phyloP scores from a whole-genome alignment of 495 filamentous ascomycete species.

The Xylaria palmicola region DNA sequence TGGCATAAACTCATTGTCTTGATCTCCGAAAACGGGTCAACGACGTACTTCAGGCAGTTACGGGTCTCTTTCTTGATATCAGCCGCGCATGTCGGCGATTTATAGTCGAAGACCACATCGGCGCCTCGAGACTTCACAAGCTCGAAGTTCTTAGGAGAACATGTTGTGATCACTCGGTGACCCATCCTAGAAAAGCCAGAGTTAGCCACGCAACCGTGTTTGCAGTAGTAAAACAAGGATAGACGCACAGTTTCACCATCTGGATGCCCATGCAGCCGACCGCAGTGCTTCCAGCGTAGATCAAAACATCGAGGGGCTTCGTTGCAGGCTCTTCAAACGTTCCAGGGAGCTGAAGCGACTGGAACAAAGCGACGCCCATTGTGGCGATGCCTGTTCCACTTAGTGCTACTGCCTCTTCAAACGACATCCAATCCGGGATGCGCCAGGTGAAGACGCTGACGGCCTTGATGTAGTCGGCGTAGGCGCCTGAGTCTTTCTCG shows the following conservation, averaged over 20 bases:
- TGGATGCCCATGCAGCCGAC: conserved; percentile 15
- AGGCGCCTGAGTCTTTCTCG: not conserved
- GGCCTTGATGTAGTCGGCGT: not conserved
- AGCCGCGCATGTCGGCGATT: not conserved
- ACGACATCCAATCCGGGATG: conserved; percentile 1
- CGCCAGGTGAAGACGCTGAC: not conserved
- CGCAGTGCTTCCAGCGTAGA: conserved; percentile 11
- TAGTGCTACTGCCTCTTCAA: not conserved
- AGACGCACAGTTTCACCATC: conserved; percentile 12
- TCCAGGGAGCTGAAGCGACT: conserved; percentile 3
- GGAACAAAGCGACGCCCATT: conserved; percentile 6
- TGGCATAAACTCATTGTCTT: not conserved
- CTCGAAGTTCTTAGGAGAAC: conserved; percentile 1
- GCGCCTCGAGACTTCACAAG: conserved; percentile 3
- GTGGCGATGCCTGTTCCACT: not conserved
- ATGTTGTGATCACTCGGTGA: conserved; percentile 4
- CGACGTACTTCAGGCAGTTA: not conserved
- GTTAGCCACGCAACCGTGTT: not conserved
- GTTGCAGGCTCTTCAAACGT: not conserved
- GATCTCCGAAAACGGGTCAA: conserved; percentile 12
- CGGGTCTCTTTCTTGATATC: not conserved
- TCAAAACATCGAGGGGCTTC: not conserved
- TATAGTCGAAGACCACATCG: not conserved
- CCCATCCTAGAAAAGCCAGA: not conserved
- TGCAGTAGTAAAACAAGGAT: not conserved